phyloP scores from a whole-genome alignment of 345 rosid species.

The Hibiscus tridactylites region DNA sequence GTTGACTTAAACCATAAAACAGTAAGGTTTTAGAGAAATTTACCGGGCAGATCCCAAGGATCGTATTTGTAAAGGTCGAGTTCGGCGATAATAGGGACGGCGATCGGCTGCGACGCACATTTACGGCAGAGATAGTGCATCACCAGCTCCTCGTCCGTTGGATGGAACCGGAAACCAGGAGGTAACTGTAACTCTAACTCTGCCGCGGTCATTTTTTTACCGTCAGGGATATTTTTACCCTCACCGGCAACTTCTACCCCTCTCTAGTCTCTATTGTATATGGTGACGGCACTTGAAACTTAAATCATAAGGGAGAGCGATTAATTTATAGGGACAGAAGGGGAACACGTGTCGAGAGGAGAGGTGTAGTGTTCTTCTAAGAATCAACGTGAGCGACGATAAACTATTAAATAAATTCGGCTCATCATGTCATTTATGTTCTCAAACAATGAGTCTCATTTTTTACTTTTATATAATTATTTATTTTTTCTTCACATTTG shows the following conservation, averaged over 20 bases:
- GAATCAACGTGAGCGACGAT: too few relatives aligned
- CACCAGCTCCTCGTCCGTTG: constrained; percentile 94
- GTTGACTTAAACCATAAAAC: not conserved
- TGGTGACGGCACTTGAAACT: constrained; percentile 61
- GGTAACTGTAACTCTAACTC: constrained; percentile 59
- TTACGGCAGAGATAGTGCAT: constrained; percentile 71
- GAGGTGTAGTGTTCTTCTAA: too few relatives aligned
- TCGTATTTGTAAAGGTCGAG: constrained; percentile 73
- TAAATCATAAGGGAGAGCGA: constrained; percentile 24
- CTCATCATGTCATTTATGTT: too few relatives aligned
- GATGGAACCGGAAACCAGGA: constrained; percentile 92
- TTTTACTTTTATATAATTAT: too few relatives aligned
- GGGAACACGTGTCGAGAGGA: constrained; percentile 15
- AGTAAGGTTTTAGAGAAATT: not conserved
- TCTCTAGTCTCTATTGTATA: not conserved
- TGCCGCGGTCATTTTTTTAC: constrained; percentile 23
- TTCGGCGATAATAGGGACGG: constrained; percentile 72
- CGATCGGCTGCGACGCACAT: constrained; percentile 64
- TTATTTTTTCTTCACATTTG: too few relatives aligned
- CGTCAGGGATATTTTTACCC: not conserved
- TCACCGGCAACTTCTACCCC: not conserved
- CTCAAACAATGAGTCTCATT: too few relatives aligned
- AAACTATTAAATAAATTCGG: too few relatives aligned
- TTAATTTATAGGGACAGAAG: constrained; percentile 47
- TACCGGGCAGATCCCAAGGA: constrained; percentile 96